Evolutionary conservation across 2,329 filamentous ascomycete genomes (phyloP).

Genomic region (Apiospora marii): DNA sequence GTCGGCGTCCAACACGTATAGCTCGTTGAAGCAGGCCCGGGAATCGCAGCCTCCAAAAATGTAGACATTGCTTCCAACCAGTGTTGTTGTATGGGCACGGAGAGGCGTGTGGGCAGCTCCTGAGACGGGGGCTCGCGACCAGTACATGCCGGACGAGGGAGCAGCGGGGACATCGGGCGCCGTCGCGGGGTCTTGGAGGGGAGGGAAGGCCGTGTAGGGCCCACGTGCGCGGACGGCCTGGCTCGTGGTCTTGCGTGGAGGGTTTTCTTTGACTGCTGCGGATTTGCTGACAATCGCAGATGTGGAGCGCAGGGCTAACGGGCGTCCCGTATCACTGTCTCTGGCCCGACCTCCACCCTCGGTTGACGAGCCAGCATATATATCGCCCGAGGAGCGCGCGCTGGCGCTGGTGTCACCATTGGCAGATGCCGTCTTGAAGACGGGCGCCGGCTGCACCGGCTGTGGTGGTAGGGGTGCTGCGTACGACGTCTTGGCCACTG

Average conservation of each 20-base stretch:
- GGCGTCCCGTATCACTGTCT: slow-evolving; percentile 47
- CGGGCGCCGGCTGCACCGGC: slow-evolving; percentile 29
- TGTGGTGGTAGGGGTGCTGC: slow-evolving; percentile 39
- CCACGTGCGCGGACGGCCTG: slow-evolving; percentile 43
- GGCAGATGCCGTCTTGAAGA: slow-evolving; percentile 29
- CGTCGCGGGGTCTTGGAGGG: slow-evolving; percentile 62
- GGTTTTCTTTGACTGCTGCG: slow-evolving; percentile 27
- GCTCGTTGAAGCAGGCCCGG: slow-evolving; percentile 71
- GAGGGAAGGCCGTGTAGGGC: slow-evolving; percentile 60
- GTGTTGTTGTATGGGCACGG: slow-evolving; percentile 71
- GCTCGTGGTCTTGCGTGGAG: slow-evolving; percentile 33
- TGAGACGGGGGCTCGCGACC: slow-evolving; percentile 71
- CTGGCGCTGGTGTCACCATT: slow-evolving; percentile 32
- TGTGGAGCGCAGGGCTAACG: slow-evolving; percentile 59
- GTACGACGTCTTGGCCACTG: slow-evolving; percentile 44
- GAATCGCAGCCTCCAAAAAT: slow-evolving; percentile 75
- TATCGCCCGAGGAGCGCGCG: slow-evolving; percentile 34
- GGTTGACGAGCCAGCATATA: slow-evolving; percentile 35
- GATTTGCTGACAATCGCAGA: slow-evolving; percentile 56
- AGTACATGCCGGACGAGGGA: slow-evolving; percentile 76
- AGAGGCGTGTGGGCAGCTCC: slow-evolving; percentile 67
- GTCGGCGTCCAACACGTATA: slow-evolving; percentile 75
- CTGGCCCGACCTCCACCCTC: slow-evolving; percentile 36
- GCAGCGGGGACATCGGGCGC: slow-evolving; percentile 68
- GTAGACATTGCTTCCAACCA: slow-evolving; percentile 72